A percentile compares a stretch with the other conserved stretches of the same genome.
phyloP scores from a whole-genome alignment of 2,329 filamentous ascomycete species.

The Domatiomyces catenatus region DNA sequence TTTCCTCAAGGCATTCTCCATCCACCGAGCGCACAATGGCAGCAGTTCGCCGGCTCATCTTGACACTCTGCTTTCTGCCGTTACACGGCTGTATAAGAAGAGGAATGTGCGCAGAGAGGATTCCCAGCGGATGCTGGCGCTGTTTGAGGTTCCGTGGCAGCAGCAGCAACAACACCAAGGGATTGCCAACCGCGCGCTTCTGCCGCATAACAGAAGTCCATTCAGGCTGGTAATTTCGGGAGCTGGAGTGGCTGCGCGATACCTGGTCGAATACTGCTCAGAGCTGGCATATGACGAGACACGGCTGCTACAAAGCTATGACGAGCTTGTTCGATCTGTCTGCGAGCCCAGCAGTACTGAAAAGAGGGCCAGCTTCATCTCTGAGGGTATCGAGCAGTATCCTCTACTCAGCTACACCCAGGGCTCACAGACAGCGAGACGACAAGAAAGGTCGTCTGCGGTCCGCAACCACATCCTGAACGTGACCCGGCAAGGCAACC shows the following conservation, averaged over 20 bases:
- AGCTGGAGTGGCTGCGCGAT: slow-evolving; percentile 19
- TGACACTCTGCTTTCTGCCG: slow-evolving; percentile 42
- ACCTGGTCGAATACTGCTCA: slow-evolving; percentile 9
- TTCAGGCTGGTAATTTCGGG: slow-evolving; percentile 30
- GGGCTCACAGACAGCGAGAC: slow-evolving; percentile 12
- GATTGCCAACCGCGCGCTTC: slow-evolving; percentile 1
- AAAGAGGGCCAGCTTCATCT: slow-evolving; percentile 10
- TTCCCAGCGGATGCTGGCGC: slow-evolving; percentile 49
- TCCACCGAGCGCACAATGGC: slow-evolving; percentile 58
- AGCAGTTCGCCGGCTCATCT: slow-evolving; percentile 48
- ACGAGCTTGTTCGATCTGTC: slow-evolving; percentile 29
- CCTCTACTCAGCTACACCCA: slow-evolving; percentile 20
- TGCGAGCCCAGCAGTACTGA: slow-evolving; percentile 29
- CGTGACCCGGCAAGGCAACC: not conserved
- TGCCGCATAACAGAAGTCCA: slow-evolving; percentile 16
- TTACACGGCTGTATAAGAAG: slow-evolving; percentile 59
- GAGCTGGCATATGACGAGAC: slow-evolving; percentile 26
- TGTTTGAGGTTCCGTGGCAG: slow-evolving; percentile 30
- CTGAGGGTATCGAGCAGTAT: slow-evolving; percentile 23
- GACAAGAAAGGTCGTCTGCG: slow-evolving; percentile 10
- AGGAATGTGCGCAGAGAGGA: slow-evolving; percentile 50
- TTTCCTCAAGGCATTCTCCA: slow-evolving; percentile 51
- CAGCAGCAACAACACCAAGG: too few species aligned
- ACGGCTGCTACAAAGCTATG: slow-evolving; percentile 36
- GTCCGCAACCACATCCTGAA: slow-evolving; percentile 11